Base-by-base conservation (phyloP, 768 basidiomycete species). In the Termitomyces sp. region DNA sequence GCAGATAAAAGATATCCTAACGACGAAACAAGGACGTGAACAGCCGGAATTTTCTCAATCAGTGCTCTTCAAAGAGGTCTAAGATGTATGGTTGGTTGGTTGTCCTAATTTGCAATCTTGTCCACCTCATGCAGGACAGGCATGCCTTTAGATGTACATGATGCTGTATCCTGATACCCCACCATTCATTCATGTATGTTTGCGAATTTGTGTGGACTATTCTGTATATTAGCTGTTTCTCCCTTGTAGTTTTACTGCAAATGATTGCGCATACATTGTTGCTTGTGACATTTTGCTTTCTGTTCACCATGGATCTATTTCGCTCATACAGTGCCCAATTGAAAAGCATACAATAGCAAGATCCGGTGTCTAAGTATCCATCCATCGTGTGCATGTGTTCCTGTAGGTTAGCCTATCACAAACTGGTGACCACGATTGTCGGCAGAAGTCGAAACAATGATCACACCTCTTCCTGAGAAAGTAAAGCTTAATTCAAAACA, bases 1-100 rank as follows among this genome's bases (percentile, higher is more conserved):
- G n/a, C 32, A 96, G 93, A 82, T 94, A 57, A 81, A 79, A 58
- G 85, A 90, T 4, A 94, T 96, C 56, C 76, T 97, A 4, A 75
- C 77, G 20, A 90, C 88, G 0, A 75, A 80, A 28, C 80, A 94
- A 68, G 91, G 86, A 5, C 67, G 71, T 5, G 78, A 82, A 8
- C 72, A 82, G 22, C 61, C 63, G 1, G 75, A 79, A 18, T 89
- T 86, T 61, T 70, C 78, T 3, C 79, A 90, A 60, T 80, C 78
- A 58, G 86, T 92, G 2, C 83, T 94, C 55, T 68, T 82, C 56
- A 79, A 68, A 13, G 68, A 76, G 62, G 74, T 77, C 41, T 78
- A 58, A 70, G 53, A 43, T 58, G 50, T 38, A 18, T 52, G 28
- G 20, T 55, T 36, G 28, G 7, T 30, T 6, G 33, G 33, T 33